Evolutionary conservation across 1,284 basidiomycete genomes (phyloP).

Genomic region (Boletus hoseneyae): DNA sequence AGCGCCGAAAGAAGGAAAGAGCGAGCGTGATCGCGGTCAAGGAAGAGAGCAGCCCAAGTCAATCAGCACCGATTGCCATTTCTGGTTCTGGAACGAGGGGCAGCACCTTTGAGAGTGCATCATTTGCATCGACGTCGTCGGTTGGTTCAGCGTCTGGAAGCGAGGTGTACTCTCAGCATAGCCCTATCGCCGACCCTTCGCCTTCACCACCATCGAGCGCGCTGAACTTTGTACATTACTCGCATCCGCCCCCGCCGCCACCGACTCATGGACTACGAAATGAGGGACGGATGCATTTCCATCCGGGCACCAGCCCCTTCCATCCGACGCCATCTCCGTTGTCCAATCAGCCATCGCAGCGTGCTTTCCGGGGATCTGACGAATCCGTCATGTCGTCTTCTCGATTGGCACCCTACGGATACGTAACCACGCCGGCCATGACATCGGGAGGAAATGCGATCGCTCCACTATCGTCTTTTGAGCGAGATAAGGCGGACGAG

Average conservation of each 20-base stretch:
- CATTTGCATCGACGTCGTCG: constrained; percentile 48
- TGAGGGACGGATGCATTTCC: constrained; percentile 28
- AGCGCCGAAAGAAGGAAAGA: constrained; percentile 46
- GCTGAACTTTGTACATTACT: constrained; percentile 54
- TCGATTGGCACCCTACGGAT: constrained; percentile 31
- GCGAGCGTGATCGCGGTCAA: constrained; percentile 28
- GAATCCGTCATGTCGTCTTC: constrained; percentile 23
- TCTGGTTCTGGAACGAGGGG: constrained; percentile 35
- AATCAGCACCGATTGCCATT: constrained; percentile 39
- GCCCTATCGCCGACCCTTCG: constrained; percentile 45
- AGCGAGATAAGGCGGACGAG: constrained; percentile 44
- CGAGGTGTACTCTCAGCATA: constrained; percentile 51
- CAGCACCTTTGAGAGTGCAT: constrained; percentile 44
- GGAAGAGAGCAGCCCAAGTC: constrained; percentile 33
- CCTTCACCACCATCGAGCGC: constrained; percentile 55
- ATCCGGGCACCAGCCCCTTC: constrained; percentile 20
- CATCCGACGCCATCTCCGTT: constrained; percentile 44
- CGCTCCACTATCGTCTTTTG: constrained; percentile 47
- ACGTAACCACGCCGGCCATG: constrained; percentile 32
- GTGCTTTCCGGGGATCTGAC: constrained; percentile 27
- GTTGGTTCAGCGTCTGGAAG: constrained; percentile 50
- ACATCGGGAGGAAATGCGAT: constrained; percentile 23
- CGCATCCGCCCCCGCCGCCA: constrained; percentile 27
- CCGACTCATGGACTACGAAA: constrained; percentile 25
- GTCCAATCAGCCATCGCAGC: constrained; percentile 38